Conservation (phyloP, 352 stramenopile species). For the Blastocystis sp. region DNA sequence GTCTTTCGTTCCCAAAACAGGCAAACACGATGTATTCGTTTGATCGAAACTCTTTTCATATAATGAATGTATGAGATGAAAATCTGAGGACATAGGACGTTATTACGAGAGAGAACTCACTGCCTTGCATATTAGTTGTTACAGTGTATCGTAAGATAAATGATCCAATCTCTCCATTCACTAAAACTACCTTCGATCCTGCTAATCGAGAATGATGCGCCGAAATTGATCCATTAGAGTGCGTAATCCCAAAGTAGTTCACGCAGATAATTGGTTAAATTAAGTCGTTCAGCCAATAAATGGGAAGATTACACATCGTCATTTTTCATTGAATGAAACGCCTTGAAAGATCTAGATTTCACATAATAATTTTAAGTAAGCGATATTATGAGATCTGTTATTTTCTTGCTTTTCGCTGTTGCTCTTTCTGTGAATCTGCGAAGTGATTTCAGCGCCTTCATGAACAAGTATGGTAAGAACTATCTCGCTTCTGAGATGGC, state of each 20-base stretch:
- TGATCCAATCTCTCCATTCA: too few species aligned
- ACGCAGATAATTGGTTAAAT: not conserved
- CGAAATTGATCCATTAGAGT: not conserved
- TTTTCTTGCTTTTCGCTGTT: slow-evolving; percentile 44
- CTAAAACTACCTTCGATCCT: not conserved
- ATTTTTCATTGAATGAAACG: not conserved
- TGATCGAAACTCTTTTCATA: not conserved
- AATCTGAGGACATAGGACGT: not conserved
- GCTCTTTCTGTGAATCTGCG: slow-evolving; percentile 21
- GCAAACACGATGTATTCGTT: not conserved
- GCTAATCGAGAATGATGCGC: not conserved
- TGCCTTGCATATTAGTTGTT: not conserved
- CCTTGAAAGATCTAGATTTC: not conserved
- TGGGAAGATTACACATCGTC: not conserved
- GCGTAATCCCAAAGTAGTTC: not conserved
- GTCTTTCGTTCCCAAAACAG: not conserved
- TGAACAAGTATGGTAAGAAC: not conserved
- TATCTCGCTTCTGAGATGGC: slow-evolving; percentile 61
- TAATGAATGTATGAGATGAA: not conserved
- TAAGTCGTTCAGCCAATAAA: not conserved
- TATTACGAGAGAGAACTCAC: not conserved
- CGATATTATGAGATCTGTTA: slow-evolving; percentile 52
- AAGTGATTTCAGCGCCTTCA: not conserved
- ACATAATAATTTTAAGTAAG: slow-evolving; percentile 2
- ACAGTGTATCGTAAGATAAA: too few species aligned